Conservation (phyloP, 208 protist genomes). For the Tetramitus jugosus region DNA sequence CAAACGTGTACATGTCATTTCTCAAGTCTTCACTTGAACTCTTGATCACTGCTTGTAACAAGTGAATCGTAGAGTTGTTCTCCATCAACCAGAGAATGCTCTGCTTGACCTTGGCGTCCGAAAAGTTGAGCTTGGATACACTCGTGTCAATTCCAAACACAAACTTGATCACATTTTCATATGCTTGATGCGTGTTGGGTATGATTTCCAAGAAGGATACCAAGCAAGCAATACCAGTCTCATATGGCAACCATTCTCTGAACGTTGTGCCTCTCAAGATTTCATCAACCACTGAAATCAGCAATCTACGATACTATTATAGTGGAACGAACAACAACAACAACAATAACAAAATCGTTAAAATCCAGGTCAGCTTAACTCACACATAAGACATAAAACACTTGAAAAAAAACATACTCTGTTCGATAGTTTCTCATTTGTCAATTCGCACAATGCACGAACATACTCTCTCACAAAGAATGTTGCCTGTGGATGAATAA, state of each 20-base stretch:
- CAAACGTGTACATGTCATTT: not conserved
- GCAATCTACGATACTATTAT: too few relatives aligned
- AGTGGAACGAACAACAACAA: too few relatives aligned
- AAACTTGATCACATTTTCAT: not conserved
- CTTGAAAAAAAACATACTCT: too few relatives aligned
- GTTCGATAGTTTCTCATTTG: not conserved
- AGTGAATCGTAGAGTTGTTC: not conserved
- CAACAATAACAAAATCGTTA: too few relatives aligned
- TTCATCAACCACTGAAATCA: not conserved
- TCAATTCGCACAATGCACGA: not conserved
- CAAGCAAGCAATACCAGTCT: not conserved
- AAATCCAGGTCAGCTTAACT: too few relatives aligned
- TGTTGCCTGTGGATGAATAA: too few relatives aligned
- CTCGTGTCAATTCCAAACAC: not conserved
- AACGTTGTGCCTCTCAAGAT: not conserved
- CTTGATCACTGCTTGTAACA: not conserved
- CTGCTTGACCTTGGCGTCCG: not conserved
- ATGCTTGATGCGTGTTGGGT: not conserved
- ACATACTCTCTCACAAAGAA: not conserved
- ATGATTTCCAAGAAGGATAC: not conserved
- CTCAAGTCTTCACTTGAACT: not conserved
- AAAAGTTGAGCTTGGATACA: not conserved
- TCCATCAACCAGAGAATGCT: not conserved
- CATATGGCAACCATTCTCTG: not conserved
- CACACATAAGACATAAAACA: too few relatives aligned